Conservation (phyloP, 495 filamentous ascomycete species). For the Aspergillus bertholletiae region DNA sequence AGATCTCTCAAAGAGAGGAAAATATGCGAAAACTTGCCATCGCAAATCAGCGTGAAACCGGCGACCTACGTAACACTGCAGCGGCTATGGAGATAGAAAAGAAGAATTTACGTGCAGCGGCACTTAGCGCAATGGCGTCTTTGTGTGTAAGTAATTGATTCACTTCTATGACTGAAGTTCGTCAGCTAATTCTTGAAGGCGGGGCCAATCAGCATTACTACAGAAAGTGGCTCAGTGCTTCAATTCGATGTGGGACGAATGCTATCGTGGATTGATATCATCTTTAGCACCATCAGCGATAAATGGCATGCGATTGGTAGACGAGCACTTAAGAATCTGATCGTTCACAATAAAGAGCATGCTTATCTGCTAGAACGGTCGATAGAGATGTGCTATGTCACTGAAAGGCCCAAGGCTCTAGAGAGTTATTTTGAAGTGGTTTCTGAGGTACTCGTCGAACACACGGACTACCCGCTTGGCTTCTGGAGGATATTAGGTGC, state of each 20-base stretch:
- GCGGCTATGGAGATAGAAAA: constrained; percentile 97
- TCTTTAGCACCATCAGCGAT: constrained; percentile 86
- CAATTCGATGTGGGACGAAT: constrained; percentile 91
- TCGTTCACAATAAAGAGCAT: constrained; percentile 83
- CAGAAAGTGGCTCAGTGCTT: constrained; percentile 74
- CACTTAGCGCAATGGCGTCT: constrained; percentile 91
- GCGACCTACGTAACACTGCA: constrained; percentile 69
- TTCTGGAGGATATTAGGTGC: constrained; percentile 90
- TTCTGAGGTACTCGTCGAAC: constrained; percentile 76
- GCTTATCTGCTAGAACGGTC: constrained; percentile 80
- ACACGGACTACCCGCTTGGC: constrained; percentile 71
- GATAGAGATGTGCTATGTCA: constrained; percentile 80
- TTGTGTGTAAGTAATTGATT: constrained; percentile 63
- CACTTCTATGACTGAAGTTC: neutral
- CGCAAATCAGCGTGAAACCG: constrained; percentile 58
- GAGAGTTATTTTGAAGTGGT: constrained; percentile 97
- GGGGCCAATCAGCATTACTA: constrained; percentile 84
- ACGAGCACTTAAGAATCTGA: constrained; percentile 84
- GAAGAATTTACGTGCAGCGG: constrained; percentile 81
- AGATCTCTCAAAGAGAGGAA: constrained; percentile 80
- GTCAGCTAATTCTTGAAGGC: constrained; percentile 40
- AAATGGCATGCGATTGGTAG: constrained; percentile 89
- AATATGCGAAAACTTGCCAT: constrained; percentile 80
- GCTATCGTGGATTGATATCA: constrained; percentile 90
- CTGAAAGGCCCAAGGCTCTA: constrained; percentile 67